Evolutionary conservation across 805 yeast species (phyloP), one percentile per base, ranked within the genome.

Genomic region (Starmerella stigmatis): DNA sequence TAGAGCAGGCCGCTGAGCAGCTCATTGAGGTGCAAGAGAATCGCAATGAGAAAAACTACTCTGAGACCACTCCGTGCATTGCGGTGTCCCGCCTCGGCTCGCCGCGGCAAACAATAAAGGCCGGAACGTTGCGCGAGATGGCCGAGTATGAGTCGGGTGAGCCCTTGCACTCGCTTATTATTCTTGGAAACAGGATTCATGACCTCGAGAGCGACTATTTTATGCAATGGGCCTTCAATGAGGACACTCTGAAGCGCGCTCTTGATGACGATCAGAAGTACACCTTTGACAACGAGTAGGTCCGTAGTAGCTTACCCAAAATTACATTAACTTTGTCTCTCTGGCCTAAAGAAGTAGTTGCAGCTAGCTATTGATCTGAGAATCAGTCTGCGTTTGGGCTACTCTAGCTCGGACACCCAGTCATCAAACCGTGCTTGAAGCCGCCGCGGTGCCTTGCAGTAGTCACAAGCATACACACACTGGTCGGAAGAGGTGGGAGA

Each of bases 21-120:
- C 68, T 89, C 55, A 65, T 89, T 43, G 97, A 92, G 63, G 75
- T 88, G 49, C 97, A 89, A 66, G 89, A 82, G 57, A 62, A 64
- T 32, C 76, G 94, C 62, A 67, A 73, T 15, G 86, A 85, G 58
- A 64, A 74, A 49, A 94, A 94, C 10, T 89, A 89, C 63, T 78
- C 88, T 5, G 78, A 81, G 40, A 70, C 80, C 40, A 88, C 97
- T 1, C 96, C 97, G 15, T 89, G 94, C 59, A 86, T 89, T 28
- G 94, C 96, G 1, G 79, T 89, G 22, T 84, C 95, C 17, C 76
- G 98, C 60, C 65, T 89, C 31, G 98, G 98, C 2, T 76, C 96
- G 8, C 89, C 94, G 19, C 63, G 70, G 5, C 98, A 89, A 66
- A 61, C 65, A 7, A 83, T 89, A 67, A 79, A 81, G 57, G 89